Conservation (phyloP, 2,329 filamentous ascomycete species). For the Monilinia laxa region DNA sequence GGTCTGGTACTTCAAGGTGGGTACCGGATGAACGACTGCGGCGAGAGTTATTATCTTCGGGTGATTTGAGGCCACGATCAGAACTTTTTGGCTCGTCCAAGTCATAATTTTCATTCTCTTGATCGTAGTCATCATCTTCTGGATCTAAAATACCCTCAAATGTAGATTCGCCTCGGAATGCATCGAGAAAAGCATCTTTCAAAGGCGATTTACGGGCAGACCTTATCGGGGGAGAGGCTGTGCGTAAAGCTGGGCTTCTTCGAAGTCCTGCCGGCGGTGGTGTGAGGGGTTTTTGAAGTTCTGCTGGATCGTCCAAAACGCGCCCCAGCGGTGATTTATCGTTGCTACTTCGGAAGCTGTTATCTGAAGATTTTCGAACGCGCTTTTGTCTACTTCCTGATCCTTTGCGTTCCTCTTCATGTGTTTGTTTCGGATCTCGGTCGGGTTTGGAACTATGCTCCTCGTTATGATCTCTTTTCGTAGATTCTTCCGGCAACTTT, state of each 20-base stretch:
- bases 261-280: conserved; percentile 46
- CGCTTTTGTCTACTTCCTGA: conserved; percentile 25
- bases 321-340: conserved; percentile 18
- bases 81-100: conserved; percentile 24
- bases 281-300: conserved; percentile 25
- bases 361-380: conserved; percentile 32
- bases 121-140: conserved; percentile 24
- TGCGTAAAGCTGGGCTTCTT: conserved; percentile 57
- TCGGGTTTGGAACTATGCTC: conserved; percentile 29
- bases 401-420: conserved; percentile 14
- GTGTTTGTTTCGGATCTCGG: conserved; percentile 26
- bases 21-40: conserved; percentile 23
- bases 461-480: conserved; percentile 33
- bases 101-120: conserved; percentile 30
- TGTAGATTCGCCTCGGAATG: conserved; percentile 61
- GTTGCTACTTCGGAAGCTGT: conserved; percentile 5
- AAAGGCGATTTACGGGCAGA: conserved; percentile 50
- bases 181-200: conserved; percentile 59
- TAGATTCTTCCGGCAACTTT: conserved; percentile 36
- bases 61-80: conserved; percentile 24
- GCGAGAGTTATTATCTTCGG: conserved; percentile 20
- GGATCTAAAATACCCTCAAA: conserved; percentile 29
- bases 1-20: conserved; percentile 25
- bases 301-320: conserved; percentile 14
- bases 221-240: conserved; percentile 48